Percentiles rank a stretch among this genome's conserved stretches.
phyloP scores from a whole-genome alignment of 2,329 filamentous ascomycete species.

The Aspergillus fijiensis region DNA sequence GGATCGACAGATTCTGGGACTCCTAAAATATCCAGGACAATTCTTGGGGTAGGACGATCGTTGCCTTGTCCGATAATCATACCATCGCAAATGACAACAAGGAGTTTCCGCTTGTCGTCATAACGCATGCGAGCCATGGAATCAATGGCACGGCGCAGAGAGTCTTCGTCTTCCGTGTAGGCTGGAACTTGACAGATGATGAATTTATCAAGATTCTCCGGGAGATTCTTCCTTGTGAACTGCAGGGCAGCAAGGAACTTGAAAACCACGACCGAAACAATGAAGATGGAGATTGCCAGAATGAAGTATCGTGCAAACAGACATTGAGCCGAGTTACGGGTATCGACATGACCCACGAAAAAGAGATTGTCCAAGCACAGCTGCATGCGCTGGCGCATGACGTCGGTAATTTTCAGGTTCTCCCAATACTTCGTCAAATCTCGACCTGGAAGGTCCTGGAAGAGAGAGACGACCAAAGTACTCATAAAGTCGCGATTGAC shows the following conservation, averaged over 20 bases:
- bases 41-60: slow-evolving; percentile 89
- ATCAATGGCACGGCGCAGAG: slow-evolving; percentile 92
- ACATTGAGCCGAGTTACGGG: slow-evolving; percentile 80
- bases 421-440: slow-evolving; percentile 87
- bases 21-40: slow-evolving; percentile 94
- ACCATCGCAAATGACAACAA: slow-evolving; percentile 94
- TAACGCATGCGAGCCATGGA: slow-evolving; percentile 94
- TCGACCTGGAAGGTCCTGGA: slow-evolving; percentile 70
- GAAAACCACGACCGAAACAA: slow-evolving; percentile 82
- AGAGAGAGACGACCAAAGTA: slow-evolving; percentile 68
- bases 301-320: slow-evolving; percentile 87
- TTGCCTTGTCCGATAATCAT: slow-evolving; percentile 99
- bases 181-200: slow-evolving; percentile 96
- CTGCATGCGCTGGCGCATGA: slow-evolving; percentile 66
- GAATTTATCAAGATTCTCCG: slow-evolving; percentile 97
- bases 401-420: slow-evolving; percentile 59
- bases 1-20: slow-evolving; percentile 92
- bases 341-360: slow-evolving; percentile 89
- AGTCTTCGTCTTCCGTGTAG: slow-evolving; percentile 98
- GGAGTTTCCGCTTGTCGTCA: slow-evolving; percentile 96
- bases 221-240: slow-evolving; percentile 85
- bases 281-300: slow-evolving; percentile 75
- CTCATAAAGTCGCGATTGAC: slow-evolving; percentile 79
- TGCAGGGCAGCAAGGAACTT: slow-evolving; percentile 97
- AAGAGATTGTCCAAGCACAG: slow-evolving; percentile 91